Base-by-base conservation (phyloP, 2,329 filamentous ascomycete species). In the Cadophora sp. region DNA sequence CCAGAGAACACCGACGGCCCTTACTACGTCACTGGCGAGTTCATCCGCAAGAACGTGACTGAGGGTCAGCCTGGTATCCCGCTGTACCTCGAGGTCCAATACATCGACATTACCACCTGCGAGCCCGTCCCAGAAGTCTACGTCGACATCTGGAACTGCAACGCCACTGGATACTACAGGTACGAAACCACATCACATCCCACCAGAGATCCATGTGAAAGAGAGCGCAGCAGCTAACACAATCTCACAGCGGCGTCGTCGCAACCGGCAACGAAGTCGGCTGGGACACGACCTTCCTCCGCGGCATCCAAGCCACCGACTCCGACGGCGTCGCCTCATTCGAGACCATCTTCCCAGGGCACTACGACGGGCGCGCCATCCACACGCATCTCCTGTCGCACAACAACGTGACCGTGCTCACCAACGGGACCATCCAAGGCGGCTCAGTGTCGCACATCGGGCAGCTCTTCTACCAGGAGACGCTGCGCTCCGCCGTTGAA, bases 81-180 rank as follows among this genome's bases (percentile, higher is more conserved):
- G 14, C 56, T 66, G 14, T 66, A 66, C 64, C 58, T 66, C 9
- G 64, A 66, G 26, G 64, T 85, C 68, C 80, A 82, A 70, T 72
- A 81, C 55, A 76, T 82, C 50, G 76, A 82, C 69, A 79, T 78
- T 68, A 77, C 77, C 19, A 80, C 80, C 63, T 82, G 81, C 71
- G 75, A 80, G 12, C 80, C 80, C 0, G 71, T 81, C 19, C 72
- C 76, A 0, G 73, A 79, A 7, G 65, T 80, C 66, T 80, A 78
- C 51, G 73, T 78, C 40, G 80, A 82, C 48, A 69, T 81, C 66
- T 83, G 81, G 81, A 77, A 80, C 72, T 79, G 78, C 66, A 83
- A 83, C 71, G 65, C 76, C 2, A 77, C 77, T 1, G 79, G 80
- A 65, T 77, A 80, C 14, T 82, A 82, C 72, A 43, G 40, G 40